Conservation (phyloP, 2,329 filamentous ascomycete genomes). For the Claviceps arundinis region DNA sequence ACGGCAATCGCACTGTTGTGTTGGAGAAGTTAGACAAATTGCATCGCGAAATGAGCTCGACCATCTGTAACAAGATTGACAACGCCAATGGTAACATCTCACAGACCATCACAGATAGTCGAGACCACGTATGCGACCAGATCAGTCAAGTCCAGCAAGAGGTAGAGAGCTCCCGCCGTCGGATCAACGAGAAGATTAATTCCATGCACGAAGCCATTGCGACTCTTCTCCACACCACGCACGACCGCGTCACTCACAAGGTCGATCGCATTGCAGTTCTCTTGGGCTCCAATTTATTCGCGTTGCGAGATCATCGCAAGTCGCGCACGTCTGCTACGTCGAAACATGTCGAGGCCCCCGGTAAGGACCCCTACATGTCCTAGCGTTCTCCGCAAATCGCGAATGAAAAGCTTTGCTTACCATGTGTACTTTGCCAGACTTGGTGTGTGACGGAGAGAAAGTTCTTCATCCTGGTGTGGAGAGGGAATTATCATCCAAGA, state of each 20-base stretch:
- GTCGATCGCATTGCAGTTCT: neutral
- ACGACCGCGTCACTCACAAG: neutral
- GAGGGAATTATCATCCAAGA: neutral
- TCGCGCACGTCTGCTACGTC: neutral
- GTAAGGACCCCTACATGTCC: neutral
- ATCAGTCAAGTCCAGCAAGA: slow-evolving; percentile 1
- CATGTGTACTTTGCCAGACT: neutral
- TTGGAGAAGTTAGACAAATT: neutral
- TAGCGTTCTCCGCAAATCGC: neutral
- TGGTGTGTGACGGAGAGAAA: neutral
- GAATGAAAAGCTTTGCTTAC: neutral
- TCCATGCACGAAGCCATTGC: slow-evolving; percentile 1
- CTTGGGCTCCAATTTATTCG: neutral
- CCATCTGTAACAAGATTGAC: slow-evolving; percentile 1
- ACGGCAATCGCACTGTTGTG: neutral
- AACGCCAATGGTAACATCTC: neutral
- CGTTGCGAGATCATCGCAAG: neutral
- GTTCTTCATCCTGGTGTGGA: neutral
- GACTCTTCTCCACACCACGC: neutral
- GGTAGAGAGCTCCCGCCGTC: slow-evolving; percentile 2
- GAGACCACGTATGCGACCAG: neutral
- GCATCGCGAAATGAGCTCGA: neutral
- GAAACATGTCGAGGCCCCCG: neutral
- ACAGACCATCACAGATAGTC: neutral
- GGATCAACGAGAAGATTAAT: slow-evolving; percentile 2